A percentile compares a stretch with the other conserved stretches of the same genome.
Conservation (phyloP, 1,284 basidiomycete genomes). For the Hymenochaete sp. region DNA sequence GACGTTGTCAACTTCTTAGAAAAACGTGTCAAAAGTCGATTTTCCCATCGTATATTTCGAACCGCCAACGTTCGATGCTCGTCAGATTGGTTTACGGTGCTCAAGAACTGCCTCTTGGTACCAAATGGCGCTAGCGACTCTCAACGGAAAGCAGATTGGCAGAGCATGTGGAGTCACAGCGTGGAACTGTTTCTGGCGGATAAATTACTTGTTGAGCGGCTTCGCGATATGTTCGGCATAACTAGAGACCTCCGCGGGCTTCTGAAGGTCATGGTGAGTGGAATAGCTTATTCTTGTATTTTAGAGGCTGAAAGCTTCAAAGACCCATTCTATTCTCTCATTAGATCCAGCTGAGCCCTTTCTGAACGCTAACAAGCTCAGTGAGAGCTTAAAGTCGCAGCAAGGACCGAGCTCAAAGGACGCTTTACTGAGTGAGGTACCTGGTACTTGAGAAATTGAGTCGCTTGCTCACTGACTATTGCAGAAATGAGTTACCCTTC, state of each 20-base stretch:
- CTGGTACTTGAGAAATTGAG: not conserved
- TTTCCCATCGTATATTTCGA: slow-evolving; percentile 82
- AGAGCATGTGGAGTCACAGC: slow-evolving; percentile 45
- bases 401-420: slow-evolving; percentile 35
- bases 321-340: slow-evolving; percentile 44
- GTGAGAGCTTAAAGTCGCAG: slow-evolving; percentile 36
- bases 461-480: slow-evolving; percentile 1
- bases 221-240: slow-evolving; percentile 57
- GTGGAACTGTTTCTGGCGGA: slow-evolving; percentile 52
- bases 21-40: slow-evolving; percentile 92
- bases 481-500: slow-evolving; percentile 61
- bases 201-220: slow-evolving; percentile 31
- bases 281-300: slow-evolving; percentile 9
- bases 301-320: no score
- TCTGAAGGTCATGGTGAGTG: slow-evolving; percentile 56
- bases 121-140: slow-evolving; percentile 3
- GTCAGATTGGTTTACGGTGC: slow-evolving; percentile 44
- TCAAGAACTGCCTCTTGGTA: slow-evolving; percentile 33
- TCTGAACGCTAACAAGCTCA: not conserved
- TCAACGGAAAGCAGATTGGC: slow-evolving; percentile 38
- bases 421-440: slow-evolving; percentile 46
- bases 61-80: slow-evolving; percentile 51
- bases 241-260: slow-evolving; percentile 62
- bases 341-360: slow-evolving; percentile 46
- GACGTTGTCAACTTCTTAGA: slow-evolving; percentile 87